phyloP scores from a whole-genome alignment of 2,329 filamentous ascomycete species.

The Phoma sp. region DNA sequence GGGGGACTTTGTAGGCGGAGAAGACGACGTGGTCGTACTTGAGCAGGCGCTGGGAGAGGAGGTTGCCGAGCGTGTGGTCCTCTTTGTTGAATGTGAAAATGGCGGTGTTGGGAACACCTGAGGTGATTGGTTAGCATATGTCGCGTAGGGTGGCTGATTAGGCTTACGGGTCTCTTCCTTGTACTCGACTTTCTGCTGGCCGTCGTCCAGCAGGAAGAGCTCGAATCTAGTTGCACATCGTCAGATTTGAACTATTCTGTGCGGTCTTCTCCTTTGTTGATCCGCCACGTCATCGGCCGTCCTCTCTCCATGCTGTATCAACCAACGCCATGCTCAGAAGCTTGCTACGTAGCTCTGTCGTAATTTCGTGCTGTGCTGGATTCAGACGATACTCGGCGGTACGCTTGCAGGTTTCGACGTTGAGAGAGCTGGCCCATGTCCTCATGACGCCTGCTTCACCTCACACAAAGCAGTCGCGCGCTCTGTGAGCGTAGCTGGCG shows the following conservation, averaged over 20 bases:
- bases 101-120: constrained; percentile 91
- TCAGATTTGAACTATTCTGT: background rate
- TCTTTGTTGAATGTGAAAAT: constrained; percentile 97
- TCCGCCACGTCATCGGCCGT: background rate
- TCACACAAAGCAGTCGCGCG: background rate
- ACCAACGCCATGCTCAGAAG: constrained; percentile 3
- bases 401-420: background rate
- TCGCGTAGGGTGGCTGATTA: background rate
- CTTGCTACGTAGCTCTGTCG: background rate
- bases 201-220: constrained; percentile 84
- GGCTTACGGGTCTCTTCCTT: constrained; percentile 84
- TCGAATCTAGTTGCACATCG: constrained; percentile 68
- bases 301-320: background rate
- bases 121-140: constrained; percentile 4
- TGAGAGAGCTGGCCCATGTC: too few relatives aligned
- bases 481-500: background rate
- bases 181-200: constrained; percentile 92
- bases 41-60: constrained; percentile 84
- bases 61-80: constrained; percentile 93
- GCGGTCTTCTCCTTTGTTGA: background rate
- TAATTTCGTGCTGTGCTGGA: background rate
- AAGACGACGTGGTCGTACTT: constrained; percentile 84
- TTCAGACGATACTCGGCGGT: background rate
- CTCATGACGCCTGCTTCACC: background rate
- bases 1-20: constrained; percentile 81